phyloP scores from a whole-genome alignment of 2,329 filamentous ascomycete genomes.

The Claviceps humidiphila region DNA sequence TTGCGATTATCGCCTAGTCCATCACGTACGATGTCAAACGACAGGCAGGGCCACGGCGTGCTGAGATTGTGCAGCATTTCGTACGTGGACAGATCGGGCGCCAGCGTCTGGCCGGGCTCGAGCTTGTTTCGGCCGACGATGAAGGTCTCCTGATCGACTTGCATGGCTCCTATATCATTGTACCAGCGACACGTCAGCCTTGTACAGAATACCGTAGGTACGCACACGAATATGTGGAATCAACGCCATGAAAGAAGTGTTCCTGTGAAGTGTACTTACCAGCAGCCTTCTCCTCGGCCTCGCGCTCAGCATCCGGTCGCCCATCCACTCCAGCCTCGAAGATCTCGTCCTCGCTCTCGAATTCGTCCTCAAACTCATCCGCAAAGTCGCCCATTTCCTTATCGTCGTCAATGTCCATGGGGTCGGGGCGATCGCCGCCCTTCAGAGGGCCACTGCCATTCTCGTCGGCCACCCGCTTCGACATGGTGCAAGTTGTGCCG shows the following conservation, averaged over 20 bases:
- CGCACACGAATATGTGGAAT: neutral
- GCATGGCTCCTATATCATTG: slow-evolving; percentile 47
- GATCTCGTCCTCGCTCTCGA: slow-evolving; percentile 81
- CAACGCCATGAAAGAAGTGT: neutral
- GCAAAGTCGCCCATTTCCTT: slow-evolving; percentile 72
- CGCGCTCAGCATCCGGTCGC: slow-evolving; percentile 78
- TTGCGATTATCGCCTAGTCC: slow-evolving; percentile 76
- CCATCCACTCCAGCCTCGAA: slow-evolving; percentile 91
- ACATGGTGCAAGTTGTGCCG: slow-evolving; percentile 28
- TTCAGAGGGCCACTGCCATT: slow-evolving; percentile 40
- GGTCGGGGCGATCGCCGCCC: slow-evolving; percentile 46
- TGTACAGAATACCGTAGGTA: too few relatives aligned
- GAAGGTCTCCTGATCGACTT: slow-evolving; percentile 87
- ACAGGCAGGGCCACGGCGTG: slow-evolving; percentile 93
- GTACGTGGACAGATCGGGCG: slow-evolving; percentile 88
- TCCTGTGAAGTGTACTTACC: neutral
- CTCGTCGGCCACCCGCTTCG: slow-evolving; percentile 42
- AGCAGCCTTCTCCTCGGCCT: slow-evolving; percentile 72
- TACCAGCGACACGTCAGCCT: neutral
- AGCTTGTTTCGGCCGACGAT: slow-evolving; percentile 90
- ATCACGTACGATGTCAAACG: slow-evolving; percentile 85
- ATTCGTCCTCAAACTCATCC: slow-evolving; percentile 88
- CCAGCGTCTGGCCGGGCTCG: slow-evolving; percentile 77
- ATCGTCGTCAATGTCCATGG: slow-evolving; percentile 49
- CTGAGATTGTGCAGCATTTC: slow-evolving; percentile 93